These are phyloP conservation scores for Dactylellina drechsleri DNA, from an alignment of 2,329 filamentous ascomycete genomes.

Conservation along the genomic window DNA sequence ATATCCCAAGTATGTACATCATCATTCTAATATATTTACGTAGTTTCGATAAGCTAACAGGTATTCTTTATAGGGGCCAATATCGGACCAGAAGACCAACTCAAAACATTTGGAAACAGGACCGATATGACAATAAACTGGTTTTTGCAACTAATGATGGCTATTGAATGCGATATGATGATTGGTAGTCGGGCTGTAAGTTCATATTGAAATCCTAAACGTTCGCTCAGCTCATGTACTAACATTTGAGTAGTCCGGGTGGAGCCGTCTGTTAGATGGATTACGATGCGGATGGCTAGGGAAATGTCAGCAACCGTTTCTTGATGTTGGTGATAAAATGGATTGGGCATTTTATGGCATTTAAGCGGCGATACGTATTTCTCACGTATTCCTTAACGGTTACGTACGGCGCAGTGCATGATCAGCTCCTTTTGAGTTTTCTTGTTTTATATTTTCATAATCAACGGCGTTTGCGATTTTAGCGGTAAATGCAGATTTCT, in stretches of 20 bases:
- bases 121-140: constrained; percentile 59
- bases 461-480: too few relatives aligned
- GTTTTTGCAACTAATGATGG: constrained; percentile 58
- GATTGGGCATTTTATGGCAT: constrained; percentile 54
- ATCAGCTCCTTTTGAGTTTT: too few relatives aligned
- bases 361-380: background rate
- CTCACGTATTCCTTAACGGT: too few relatives aligned
- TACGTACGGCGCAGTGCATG: too few relatives aligned
- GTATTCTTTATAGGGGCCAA: constrained; percentile 51
- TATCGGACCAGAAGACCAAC: constrained; percentile 55
- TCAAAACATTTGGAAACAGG: constrained; percentile 57
- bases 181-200: constrained; percentile 57
- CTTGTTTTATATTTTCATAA: too few relatives aligned
- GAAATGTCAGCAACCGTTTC: constrained; percentile 56
- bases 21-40: background rate
- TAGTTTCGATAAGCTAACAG: constrained; percentile 8
- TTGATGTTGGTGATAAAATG: constrained; percentile 56
- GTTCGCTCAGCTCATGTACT: background rate
- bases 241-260: constrained; percentile 54
- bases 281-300: constrained; percentile 57
- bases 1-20: constrained; percentile 56
- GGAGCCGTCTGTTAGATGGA: constrained; percentile 57
- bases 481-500: too few relatives aligned
- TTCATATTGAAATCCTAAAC: background rate
- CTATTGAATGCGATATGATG: constrained; percentile 56